These are phyloP conservation scores for Millerozyma miso DNA, from an alignment of 805 yeast species.

Conservation along the genomic window DNA sequence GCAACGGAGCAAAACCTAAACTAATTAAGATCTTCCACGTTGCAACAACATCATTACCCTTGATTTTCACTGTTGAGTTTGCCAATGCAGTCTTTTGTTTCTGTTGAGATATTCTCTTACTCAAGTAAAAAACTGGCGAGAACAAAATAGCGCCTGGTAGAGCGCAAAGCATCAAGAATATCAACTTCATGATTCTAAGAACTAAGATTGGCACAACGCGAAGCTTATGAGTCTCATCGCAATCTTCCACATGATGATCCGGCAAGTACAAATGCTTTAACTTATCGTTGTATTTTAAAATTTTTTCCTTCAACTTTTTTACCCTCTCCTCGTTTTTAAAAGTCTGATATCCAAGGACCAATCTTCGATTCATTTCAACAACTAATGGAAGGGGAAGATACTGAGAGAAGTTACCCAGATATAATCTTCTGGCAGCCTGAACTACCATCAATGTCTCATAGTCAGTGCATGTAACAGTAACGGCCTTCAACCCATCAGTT, in stretches of 20 bases:
- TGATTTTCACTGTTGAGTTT: constrained; percentile 82
- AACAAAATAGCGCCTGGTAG: constrained; percentile 87
- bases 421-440: constrained; percentile 88
- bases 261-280: constrained; percentile 48
- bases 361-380: constrained; percentile 86
- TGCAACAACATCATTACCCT: constrained; percentile 91
- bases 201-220: constrained; percentile 51
- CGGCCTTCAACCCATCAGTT: constrained; percentile 72
- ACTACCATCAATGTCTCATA: constrained; percentile 85
- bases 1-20: constrained; percentile 82
- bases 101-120: constrained; percentile 66
- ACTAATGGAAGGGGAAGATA: constrained; percentile 75
- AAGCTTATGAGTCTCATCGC: constrained; percentile 47
- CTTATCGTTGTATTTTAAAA: constrained; percentile 64
- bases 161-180: constrained; percentile 57
- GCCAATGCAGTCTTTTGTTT: constrained; percentile 81
- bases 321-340: constrained; percentile 69
- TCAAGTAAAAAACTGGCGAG: constrained; percentile 79
- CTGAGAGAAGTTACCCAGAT: constrained; percentile 68
- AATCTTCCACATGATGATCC: constrained; percentile 56
- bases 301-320: constrained; percentile 54
- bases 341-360: constrained; percentile 75
- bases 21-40: constrained; percentile 94
- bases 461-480: constrained; percentile 84
- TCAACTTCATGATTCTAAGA: constrained; percentile 53